Base-by-base conservation (phyloP, 495 filamentous ascomycete genomes). In the Hypoxylon rickii region DNA sequence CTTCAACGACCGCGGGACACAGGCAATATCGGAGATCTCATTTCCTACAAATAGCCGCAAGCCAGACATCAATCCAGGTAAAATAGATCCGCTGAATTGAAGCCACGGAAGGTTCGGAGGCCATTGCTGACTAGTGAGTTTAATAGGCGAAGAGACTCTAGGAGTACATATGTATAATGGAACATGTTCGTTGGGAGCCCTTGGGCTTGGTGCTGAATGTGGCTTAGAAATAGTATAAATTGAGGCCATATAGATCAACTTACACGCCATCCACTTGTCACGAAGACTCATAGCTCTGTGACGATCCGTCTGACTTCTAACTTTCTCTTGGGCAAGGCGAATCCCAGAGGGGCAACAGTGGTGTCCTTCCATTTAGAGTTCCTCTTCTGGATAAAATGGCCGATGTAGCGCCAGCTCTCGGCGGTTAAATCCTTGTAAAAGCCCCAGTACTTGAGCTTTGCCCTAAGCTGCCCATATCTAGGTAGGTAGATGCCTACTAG, bases 121-220 rank as follows among this genome's bases (percentile, higher is more conserved):
- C 43, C 42, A 55, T 41, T 45, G 16, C 16, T 20, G 6, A 7
- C 20, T 15, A 3, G 41, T 6, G 13, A 11, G 12, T 17, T n/a
- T 0, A 11, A 3, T 13, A 10, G 42, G 33, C 5, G 37, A 53
- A 3, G 39, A 15, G 11, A 34, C 51, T 21, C 44, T 29, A 11
- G 42, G 51, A n/a, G 42, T 48, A 37, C 42, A 55, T 13, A 55
- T 45, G 6, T 26, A 33, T 7, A 55, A 34, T 17, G 50, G 50
- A 17, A 42, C 7, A 16, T 22, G 10, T 41, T 51, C 47, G 15
- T 0, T 12, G 11, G 47, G 37, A 1, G 47, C 36, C 11, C 34
- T n/a, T 15, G 47, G 47, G 12, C 21, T 51, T 3, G 22, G 47
- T 8, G 36, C 47, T 51, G n/a, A 20, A 18, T 0, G 17, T 7